These are phyloP conservation scores for Immersiporthe knoxdaviesiana DNA, from an alignment of 2,329 filamentous ascomycete species.

Conservation along the genomic window DNA sequence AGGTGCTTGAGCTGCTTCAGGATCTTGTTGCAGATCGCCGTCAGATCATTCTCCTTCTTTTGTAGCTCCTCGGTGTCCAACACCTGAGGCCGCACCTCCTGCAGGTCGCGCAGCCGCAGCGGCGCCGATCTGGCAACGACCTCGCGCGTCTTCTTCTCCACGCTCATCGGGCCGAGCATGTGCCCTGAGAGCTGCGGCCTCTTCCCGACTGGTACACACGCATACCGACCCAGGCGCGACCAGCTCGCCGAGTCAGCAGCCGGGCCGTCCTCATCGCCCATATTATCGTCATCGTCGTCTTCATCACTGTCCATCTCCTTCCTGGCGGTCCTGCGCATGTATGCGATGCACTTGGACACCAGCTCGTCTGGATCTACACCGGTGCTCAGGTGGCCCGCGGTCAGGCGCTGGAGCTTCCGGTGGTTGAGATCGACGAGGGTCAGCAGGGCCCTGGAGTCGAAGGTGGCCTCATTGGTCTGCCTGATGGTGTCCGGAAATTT, in stretches of 20 bases:
- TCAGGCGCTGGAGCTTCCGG: constrained; percentile 75
- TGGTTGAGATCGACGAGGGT: constrained; percentile 78
- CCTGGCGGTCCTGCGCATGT: constrained; percentile 73
- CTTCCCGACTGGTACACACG: constrained; percentile 71
- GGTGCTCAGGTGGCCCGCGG: constrained; percentile 71
- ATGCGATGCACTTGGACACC: constrained; percentile 84
- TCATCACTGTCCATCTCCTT: constrained; percentile 55
- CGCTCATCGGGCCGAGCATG: constrained; percentile 83
- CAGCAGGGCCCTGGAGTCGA: constrained; percentile 86
- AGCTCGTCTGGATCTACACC: constrained; percentile 91
- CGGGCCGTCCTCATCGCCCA: constrained; percentile 65
- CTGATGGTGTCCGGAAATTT: constrained; percentile 70
- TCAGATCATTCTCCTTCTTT: constrained; percentile 79
- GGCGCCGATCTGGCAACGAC: constrained; percentile 71
- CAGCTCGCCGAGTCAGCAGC: constrained; percentile 83
- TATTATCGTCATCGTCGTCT: constrained; percentile 37
- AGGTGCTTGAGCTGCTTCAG: constrained; percentile 60
- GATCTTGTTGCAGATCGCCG: constrained; percentile 77
- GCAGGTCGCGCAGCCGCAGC: constrained; percentile 68
- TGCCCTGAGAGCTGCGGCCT: constrained; percentile 82
- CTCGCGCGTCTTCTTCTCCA: constrained; percentile 81
- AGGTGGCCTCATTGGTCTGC: constrained; percentile 87
- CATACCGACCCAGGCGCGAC: constrained; percentile 78
- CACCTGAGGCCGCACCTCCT: constrained; percentile 77
- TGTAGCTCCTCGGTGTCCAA: constrained; percentile 72